Percentiles rank a stretch among this genome's conserved stretches.
phyloP scores from a whole-genome alignment of 257 asterid species.

The Paraleonurus japonicus region DNA sequence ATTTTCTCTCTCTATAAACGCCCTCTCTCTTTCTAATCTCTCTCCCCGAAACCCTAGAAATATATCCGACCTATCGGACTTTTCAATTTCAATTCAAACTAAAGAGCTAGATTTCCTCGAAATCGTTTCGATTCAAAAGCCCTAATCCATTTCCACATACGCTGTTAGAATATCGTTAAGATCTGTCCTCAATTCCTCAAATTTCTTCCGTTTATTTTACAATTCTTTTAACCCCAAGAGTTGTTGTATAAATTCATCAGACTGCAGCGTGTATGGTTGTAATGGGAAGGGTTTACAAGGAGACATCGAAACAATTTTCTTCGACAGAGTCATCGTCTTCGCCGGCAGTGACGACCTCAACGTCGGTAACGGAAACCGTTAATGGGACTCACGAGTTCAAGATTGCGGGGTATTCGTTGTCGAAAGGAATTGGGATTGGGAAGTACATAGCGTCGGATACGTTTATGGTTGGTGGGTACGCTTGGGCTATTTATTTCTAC shows the following conservation, averaged over 20 bases:
- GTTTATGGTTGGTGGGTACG: slow-evolving; percentile 83
- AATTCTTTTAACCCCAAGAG: not conserved
- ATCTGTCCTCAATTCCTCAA: slow-evolving; percentile 23
- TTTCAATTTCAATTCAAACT: slow-evolving; percentile 17
- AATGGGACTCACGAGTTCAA: slow-evolving; percentile 84
- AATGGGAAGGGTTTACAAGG: slow-evolving; percentile 65
- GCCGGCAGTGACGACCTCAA: slow-evolving; percentile 64
- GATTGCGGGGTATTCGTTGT: slow-evolving; percentile 72
- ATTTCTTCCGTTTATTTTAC: not conserved
- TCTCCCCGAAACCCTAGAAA: slow-evolving; percentile 38
- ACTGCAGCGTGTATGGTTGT: slow-evolving; percentile 31
- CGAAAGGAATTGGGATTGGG: slow-evolving; percentile 90
- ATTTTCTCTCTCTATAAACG: slow-evolving; percentile 14
- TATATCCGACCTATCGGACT: slow-evolving; percentile 14
- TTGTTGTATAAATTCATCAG: not conserved
- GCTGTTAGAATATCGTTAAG: slow-evolving; percentile 6
- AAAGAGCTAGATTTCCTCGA: slow-evolving; percentile 24
- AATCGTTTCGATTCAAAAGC: slow-evolving; percentile 10
- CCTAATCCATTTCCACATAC: slow-evolving; percentile 22
- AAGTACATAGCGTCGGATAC: slow-evolving; percentile 81
- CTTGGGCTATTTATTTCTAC: slow-evolving; percentile 94
- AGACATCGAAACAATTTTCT: slow-evolving; percentile 40
- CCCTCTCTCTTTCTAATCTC: slow-evolving; percentile 1
- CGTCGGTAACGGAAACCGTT: slow-evolving; percentile 78
- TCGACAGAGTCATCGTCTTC: slow-evolving; percentile 42